Evolutionary conservation across 345 rosid genomes (phyloP).

Genomic region (rapeseed (Brassica napus)): Da-Ae NC_063450.1:10442001-10442500

Average conservation of each 20-base stretch:
- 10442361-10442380: not conserved
- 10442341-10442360: not conserved
- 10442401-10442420: not conserved
- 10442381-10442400: not conserved
- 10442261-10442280: not conserved
- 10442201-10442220: not conserved
- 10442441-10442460: too few species aligned
- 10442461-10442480: too few species aligned
- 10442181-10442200: too few species aligned
- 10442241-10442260: not conserved
- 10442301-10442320: not conserved
- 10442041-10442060: conserved; percentile 52
- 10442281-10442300: not conserved
- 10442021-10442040: conserved; percentile 47
- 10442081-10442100: conserved; percentile 74
- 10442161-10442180: too few species aligned
- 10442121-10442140: conserved; percentile 72
- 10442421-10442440: not conserved
- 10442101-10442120: conserved; percentile 65
- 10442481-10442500: too few species aligned
- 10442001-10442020: not conserved
- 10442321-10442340: not conserved
- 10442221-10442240: not conserved
- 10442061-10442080: conserved; percentile 63
- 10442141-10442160: conserved; percentile 46